Percentiles rank a stretch among this genome's conserved stretches.
Conservation (phyloP, 495 filamentous ascomycete genomes). For the Neurospora tetrasperma region DNA sequence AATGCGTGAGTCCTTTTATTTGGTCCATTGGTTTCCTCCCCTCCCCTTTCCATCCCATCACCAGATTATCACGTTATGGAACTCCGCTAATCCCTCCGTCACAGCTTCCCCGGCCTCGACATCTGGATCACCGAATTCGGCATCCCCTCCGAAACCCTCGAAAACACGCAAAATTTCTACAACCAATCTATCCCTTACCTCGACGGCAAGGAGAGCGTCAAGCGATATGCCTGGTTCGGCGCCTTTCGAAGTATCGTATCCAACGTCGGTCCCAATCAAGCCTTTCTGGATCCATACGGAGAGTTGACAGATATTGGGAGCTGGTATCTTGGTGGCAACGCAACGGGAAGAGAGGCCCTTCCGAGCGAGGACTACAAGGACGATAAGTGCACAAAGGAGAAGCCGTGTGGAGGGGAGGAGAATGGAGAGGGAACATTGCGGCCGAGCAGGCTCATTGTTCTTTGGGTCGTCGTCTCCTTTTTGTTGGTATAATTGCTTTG, state of each 20-base stretch:
- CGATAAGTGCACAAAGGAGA: not conserved
- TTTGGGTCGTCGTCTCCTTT: not conserved
- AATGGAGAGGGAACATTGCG: not conserved
- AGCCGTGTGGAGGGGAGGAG: not conserved
- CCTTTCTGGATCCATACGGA: constrained; percentile 44
- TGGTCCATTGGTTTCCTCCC: no score
- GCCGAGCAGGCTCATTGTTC: not conserved
- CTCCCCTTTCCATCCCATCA: not conserved
- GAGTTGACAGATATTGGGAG: constrained; percentile 48
- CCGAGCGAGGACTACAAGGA: not conserved
- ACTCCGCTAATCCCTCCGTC: no score
- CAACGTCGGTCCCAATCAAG: constrained; percentile 48
- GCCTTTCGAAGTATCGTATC: constrained; percentile 45
- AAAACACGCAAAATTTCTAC: constrained; percentile 44
- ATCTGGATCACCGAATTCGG: constrained; percentile 56
- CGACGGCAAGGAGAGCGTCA: constrained; percentile 38
- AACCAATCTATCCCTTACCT: constrained; percentile 43
- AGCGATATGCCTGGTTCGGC: constrained; percentile 55
- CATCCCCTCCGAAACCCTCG: constrained; percentile 28
- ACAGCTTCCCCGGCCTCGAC: constrained; percentile 33
- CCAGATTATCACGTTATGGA: no score
- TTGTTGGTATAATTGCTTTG: not conserved
- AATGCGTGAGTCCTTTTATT: constrained; percentile 9
- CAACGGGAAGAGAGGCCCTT: constrained; percentile 24
- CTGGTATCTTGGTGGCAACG: constrained; percentile 49